Evolutionary conservation across 1,284 basidiomycete genomes (phyloP), one percentile per base, ranked within the genome.

Genomic region (Trichosporon sp.): DNA sequence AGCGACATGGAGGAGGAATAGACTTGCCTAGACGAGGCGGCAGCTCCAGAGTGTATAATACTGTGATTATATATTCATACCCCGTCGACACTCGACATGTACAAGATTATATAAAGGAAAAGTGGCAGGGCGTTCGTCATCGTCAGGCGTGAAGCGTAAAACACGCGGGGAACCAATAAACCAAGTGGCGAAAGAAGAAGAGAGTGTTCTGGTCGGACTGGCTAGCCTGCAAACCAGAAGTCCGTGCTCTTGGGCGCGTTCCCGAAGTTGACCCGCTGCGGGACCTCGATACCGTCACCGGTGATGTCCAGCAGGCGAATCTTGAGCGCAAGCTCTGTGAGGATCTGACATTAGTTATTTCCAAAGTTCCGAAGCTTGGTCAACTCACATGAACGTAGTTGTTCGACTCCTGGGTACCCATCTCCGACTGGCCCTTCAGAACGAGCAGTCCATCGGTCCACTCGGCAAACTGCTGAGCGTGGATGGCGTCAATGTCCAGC

Each of bases 381-480:
- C 35, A 37, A 78, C 78, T 72, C 67, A 80, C 80, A 68, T 81
- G 78, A 5, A 96, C 91, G 78, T 93, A 94, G 61, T 90, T 90
- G 43, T 91, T 90, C 2, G 93, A 93, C 83, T 96, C 93, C 76
- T 91, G 88, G 14, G 92, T 94, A 14, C 91, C 90, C 68, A 69
- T 70, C 91, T 16, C 91, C 12, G 90, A 89, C 78, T 92, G 91
- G 68, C 90, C 86, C 63, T 91, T 86, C 64, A 96, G 86, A 88
- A 96, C 93, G 78, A 94, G 93, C 80, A 98, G 84, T 1, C 95
- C 96, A 81, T 98, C 96, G 0, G 93, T 93, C 96, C 96, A 98
- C 84, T 98, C 96, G 26, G 93, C 92, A 88, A 93, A 94, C 63
- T 92, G 87, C 19, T 91, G 90, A 68, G 89, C 87, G 81, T 96